phyloP scores from a whole-genome alignment of 192 early-diverging fungal species.

The Phlyctochytrium planicorne region DNA sequence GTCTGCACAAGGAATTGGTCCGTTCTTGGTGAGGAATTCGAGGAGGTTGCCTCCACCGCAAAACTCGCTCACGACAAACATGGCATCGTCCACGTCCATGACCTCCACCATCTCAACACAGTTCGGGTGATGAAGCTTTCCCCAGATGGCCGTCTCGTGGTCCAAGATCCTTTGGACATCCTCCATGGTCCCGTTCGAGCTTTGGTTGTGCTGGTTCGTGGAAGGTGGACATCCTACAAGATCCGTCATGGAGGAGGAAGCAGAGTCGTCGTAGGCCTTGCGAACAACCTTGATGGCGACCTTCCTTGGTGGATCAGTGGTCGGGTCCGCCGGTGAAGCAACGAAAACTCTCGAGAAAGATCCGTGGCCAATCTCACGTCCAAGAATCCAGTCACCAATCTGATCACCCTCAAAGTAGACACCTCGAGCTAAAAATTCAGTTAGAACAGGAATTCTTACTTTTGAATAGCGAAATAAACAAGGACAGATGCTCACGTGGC shows the following conservation, averaged over 20 bases:
- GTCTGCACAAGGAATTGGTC: conserved; percentile 60
- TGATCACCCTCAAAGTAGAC: conserved; percentile 69
- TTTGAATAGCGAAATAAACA: too few species aligned
- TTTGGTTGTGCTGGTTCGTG: too few species aligned
- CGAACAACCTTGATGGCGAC: conserved; percentile 74
- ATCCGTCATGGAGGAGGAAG: neutral
- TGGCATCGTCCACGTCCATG: conserved; percentile 64
- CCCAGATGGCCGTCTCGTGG: conserved; percentile 73
- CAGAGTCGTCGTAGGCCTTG: conserved; percentile 26
- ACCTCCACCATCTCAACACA: conserved; percentile 65
- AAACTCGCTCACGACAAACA: conserved; percentile 73
- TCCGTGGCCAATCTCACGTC: conserved; percentile 68
- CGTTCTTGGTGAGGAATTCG: conserved; percentile 52
- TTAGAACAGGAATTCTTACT: too few species aligned
- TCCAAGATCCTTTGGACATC: conserved; percentile 53
- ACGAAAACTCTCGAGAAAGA: conserved; percentile 76
- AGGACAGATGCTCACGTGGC: too few species aligned
- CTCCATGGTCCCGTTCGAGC: neutral
- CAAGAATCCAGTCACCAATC: conserved; percentile 70
- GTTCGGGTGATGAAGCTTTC: conserved; percentile 61
- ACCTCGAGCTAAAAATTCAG: conserved; percentile 25
- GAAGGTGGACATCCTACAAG: too few species aligned
- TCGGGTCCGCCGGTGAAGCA: conserved; percentile 51
- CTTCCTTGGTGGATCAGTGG: too few species aligned
- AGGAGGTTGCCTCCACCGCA: conserved; percentile 64